Percentiles rank a stretch among this genome's conserved stretches.
Evolutionary conservation across 1,284 basidiomycete species (phyloP).

Genomic region (Agroathelia rolfsii): DNA sequence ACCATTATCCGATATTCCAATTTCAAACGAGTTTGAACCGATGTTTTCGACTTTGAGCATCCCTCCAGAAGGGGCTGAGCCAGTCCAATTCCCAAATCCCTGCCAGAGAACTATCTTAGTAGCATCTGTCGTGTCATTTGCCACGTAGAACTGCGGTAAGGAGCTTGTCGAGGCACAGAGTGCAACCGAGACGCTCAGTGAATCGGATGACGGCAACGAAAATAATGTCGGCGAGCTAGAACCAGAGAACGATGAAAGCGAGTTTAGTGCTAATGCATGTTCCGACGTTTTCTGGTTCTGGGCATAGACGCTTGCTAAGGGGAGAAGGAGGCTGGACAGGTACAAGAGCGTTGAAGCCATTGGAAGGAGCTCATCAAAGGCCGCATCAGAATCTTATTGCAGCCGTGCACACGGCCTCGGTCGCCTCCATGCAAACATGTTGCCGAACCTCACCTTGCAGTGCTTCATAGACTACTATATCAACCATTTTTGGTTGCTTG

Average conservation of each 20-base stretch:
- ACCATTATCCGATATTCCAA: conserved; percentile 49
- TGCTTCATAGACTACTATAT: no score
- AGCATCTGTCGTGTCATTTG: conserved; percentile 42
- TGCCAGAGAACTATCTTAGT: conserved; percentile 39
- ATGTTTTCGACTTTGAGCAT: conserved; percentile 37
- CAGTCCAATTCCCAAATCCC: conserved; percentile 52
- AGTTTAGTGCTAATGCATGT: conserved; percentile 26
- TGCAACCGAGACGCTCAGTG: conserved; percentile 48
- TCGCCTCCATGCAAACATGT: no score
- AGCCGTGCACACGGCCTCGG: no score
- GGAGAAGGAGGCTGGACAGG: conserved; percentile 29
- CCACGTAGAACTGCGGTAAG: conserved; percentile 46
- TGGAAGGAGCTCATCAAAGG: no score
- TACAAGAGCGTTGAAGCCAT: no score
- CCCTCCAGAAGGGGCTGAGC: conserved; percentile 30
- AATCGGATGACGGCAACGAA: conserved; percentile 28
- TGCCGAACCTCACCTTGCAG: no score
- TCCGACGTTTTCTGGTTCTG: no score
- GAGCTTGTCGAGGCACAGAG: conserved; percentile 38
- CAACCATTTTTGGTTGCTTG: no score
- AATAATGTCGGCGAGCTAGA: conserved; percentile 21
- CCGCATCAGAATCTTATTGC: no score
- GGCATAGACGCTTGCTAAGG: no score
- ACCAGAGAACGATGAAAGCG: conserved; percentile 21
- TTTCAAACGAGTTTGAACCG: conserved; percentile 36